Base-by-base conservation (phyloP, 768 basidiomycete species). In the Calocybe cyanea region DNA sequence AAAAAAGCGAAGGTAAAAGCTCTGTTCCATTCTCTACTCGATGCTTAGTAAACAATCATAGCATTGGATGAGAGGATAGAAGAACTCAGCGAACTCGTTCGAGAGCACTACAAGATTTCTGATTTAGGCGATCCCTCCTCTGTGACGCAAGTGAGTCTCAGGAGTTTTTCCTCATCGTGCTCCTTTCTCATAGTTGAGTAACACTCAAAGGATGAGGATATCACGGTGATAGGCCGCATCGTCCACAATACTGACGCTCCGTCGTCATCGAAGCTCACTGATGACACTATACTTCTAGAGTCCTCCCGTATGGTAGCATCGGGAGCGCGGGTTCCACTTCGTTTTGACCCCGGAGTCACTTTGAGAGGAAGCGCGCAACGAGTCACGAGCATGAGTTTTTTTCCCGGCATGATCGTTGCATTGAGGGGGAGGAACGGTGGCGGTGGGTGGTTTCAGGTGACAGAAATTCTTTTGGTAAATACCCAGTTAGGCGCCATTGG, bases 391-490 rank as follows among this genome's bases (percentile, higher is more conserved):
- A 65, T 85, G 8, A 84, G 88, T 1, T 60, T 98, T 33, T 98
- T 94, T 59, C 92, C 93, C 4, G 96, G 96, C 3, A 83, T 83
- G 21, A 80, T 98, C 41, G 85, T 85, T 1, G 92, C 86, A 0
- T 58, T 97, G 24, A 88, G 81, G 50, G 96, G 96, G 0, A 80
- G 77, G 61, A 98, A 98, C 63, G 92, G 93, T 1, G 90, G 92
- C 2, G 93, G 90, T 4, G 87, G 83, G 2, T 82, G 82, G 68
- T 98, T 97, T 59, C 72, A 81, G 8, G 94, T 86, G 0, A 79
- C 80, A 19, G 92, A 97, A 57, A 70, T 95, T 7, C 63, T 96
- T 30, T 68, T 81, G 53, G 95, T 97, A 59, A 61, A 86, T 67
- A n/a, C 41, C 5, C 28, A 13, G 17, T 21, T 46, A 32, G 40